These are phyloP conservation scores for Ophiostoma novo-ulmi DNA, from an alignment of 2,329 filamentous ascomycete species.

Conservation along the genomic window DNA sequence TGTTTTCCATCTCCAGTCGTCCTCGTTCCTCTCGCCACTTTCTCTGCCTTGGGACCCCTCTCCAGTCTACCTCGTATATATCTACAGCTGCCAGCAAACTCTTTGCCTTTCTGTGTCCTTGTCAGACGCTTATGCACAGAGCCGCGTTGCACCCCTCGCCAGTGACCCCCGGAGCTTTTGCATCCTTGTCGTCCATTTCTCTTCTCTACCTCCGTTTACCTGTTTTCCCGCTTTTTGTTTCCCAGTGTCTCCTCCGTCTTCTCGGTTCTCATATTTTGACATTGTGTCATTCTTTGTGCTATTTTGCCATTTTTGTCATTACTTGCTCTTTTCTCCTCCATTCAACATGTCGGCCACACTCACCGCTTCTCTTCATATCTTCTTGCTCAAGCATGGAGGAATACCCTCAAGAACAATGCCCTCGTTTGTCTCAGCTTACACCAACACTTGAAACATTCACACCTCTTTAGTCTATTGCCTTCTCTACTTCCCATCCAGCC, in stretches of 20 bases:
- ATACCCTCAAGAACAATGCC: background rate
- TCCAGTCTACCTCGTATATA: background rate
- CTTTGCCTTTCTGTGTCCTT: background rate
- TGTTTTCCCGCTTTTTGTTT: background rate
- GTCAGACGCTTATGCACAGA: background rate
- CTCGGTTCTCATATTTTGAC: background rate
- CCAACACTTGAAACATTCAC: background rate
- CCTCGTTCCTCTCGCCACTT: background rate
- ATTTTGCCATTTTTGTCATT: too few species aligned
- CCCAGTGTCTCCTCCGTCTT: background rate
- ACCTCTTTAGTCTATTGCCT: background rate
- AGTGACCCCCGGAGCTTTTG: background rate
- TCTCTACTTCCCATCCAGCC: background rate
- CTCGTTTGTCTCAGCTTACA: background rate
- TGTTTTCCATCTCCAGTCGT: background rate
- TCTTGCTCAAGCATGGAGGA: background rate
- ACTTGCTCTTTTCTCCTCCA: background rate
- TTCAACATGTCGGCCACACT: background rate
- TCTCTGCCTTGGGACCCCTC: background rate
- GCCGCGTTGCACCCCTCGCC: background rate
- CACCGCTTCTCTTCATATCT: background rate
- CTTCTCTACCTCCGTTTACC: background rate
- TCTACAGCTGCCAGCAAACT: background rate
- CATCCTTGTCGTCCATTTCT: background rate
- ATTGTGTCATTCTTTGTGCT: background rate